phyloP scores from a whole-genome alignment of 2,329 filamentous ascomycete genomes.

The Emmonsiellopsis sp. region DNA sequence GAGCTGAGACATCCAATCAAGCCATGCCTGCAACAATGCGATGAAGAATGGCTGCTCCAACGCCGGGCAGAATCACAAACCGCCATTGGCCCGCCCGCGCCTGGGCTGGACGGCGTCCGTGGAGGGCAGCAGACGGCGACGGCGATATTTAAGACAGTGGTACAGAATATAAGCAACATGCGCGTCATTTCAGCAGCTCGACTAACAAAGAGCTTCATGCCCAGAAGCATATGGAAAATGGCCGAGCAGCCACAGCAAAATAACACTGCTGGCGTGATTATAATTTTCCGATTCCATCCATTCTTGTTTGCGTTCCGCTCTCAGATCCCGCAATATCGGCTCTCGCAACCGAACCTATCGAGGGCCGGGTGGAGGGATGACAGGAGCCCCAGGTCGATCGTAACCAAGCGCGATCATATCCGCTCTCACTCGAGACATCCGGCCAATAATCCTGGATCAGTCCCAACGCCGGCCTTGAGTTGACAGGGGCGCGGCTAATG shows the following conservation, averaged over 20 bases:
- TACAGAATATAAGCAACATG: neutral
- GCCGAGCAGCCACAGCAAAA: neutral
- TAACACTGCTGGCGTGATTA: neutral
- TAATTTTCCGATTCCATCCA: neutral
- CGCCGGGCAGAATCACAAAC: constrained; percentile 16
- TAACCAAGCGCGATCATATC: neutral
- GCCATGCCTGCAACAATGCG: constrained; percentile 23
- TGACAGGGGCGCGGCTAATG: neutral
- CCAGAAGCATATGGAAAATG: neutral
- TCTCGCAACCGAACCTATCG: neutral
- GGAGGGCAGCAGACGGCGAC: neutral
- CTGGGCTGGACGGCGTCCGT: neutral
- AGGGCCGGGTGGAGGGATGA: too few species aligned
- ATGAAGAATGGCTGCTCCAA: constrained; percentile 16
- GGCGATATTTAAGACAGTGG: neutral
- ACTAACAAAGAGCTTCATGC: neutral
- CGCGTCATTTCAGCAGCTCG: neutral
- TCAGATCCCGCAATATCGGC: neutral
- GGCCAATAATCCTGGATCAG: neutral
- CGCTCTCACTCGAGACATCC: neutral
- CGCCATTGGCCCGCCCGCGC: constrained; percentile 5
- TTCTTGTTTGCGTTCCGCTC: neutral
- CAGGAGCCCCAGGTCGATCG: neutral
- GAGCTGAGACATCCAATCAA: constrained; percentile 17
- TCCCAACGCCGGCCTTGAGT: neutral